Percentiles rank a stretch among this genome's conserved stretches.
Evolutionary conservation across 73 alveolate species (phyloP).

Genomic region (Paramecium primaurelia): DNA sequence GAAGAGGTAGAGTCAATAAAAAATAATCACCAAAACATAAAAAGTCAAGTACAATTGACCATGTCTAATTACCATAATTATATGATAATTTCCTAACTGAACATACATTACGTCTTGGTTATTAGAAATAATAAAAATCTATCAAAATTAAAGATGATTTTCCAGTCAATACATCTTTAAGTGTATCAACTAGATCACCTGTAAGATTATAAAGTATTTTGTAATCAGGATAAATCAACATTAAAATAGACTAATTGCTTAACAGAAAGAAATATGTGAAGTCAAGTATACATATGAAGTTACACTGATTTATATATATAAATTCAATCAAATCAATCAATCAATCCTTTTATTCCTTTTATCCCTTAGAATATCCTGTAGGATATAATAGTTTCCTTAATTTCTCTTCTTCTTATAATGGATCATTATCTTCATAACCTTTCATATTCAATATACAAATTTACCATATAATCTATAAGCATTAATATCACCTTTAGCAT

Average conservation of each 20-base stretch:
- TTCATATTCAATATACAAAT: background rate
- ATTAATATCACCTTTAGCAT: constrained; percentile 85
- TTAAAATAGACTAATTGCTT: background rate
- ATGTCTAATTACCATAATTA: background rate
- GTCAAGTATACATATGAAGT: background rate
- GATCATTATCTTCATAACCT: constrained; percentile 65
- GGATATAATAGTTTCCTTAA: constrained; percentile 49
- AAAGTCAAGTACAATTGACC: background rate
- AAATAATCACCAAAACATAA: background rate
- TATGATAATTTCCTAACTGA: background rate
- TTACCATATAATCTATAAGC: constrained; percentile 83
- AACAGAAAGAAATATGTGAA: background rate
- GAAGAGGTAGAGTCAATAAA: background rate
- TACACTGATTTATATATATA: background rate
- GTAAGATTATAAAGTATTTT: background rate
- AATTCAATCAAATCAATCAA: background rate
- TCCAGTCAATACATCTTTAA: background rate
- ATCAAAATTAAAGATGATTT: background rate
- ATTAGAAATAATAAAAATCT: background rate
- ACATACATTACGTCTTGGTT: background rate
- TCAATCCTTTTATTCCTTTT: constrained; percentile 35
- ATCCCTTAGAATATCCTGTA: constrained; percentile 56
- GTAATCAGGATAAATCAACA: background rate
- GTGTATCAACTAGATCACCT: background rate
- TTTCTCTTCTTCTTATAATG: constrained; percentile 41